A percentile compares a stretch with the other conserved stretches of the same genome.
Evolutionary conservation across 2,329 filamentous ascomycete genomes (phyloP).

Genomic region (Phoma sp.): DNA sequence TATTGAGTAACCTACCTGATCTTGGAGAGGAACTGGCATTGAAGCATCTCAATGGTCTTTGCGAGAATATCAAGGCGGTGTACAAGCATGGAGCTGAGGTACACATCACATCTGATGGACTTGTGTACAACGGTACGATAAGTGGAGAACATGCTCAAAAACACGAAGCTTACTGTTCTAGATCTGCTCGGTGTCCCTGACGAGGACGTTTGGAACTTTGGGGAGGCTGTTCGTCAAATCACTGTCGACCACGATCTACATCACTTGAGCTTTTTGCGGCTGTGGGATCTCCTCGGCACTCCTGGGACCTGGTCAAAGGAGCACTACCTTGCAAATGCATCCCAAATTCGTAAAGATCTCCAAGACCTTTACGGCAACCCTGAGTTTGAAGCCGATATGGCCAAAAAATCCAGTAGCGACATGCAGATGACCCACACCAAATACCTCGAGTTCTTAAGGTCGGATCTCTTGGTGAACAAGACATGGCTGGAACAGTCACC

Average conservation of each 20-base stretch:
- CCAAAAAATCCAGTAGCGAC: slow-evolving; percentile 32
- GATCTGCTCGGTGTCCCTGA: slow-evolving; percentile 53
- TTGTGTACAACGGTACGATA: slow-evolving; percentile 49
- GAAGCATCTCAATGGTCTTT: slow-evolving; percentile 51
- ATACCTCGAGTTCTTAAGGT: slow-evolving; percentile 35
- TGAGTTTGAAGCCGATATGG: slow-evolving; percentile 39
- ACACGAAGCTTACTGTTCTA: slow-evolving; percentile 9
- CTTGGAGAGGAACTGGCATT: slow-evolving; percentile 53
- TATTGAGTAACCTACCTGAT: slow-evolving; percentile 56
- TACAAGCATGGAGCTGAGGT: slow-evolving; percentile 51
- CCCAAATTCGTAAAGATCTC: slow-evolving; percentile 33
- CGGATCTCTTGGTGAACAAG: slow-evolving; percentile 29
- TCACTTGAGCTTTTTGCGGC: slow-evolving; percentile 28
- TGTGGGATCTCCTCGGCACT: slow-evolving; percentile 27
- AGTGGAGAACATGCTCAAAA: not conserved
- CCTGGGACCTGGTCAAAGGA: slow-evolving; percentile 26
- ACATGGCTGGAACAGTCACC: slow-evolving; percentile 22
- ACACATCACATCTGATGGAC: slow-evolving; percentile 53
- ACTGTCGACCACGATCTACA: slow-evolving; percentile 21
- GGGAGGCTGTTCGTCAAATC: slow-evolving; percentile 22
- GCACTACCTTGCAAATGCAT: slow-evolving; percentile 32
- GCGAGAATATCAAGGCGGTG: slow-evolving; percentile 48
- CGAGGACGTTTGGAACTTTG: slow-evolving; percentile 51
- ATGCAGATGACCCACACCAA: slow-evolving; percentile 38
- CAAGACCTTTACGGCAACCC: slow-evolving; percentile 30